phyloP scores from a whole-genome alignment of 1,139 yeast genomes.

The Suhomyces anneliseae region DNA sequence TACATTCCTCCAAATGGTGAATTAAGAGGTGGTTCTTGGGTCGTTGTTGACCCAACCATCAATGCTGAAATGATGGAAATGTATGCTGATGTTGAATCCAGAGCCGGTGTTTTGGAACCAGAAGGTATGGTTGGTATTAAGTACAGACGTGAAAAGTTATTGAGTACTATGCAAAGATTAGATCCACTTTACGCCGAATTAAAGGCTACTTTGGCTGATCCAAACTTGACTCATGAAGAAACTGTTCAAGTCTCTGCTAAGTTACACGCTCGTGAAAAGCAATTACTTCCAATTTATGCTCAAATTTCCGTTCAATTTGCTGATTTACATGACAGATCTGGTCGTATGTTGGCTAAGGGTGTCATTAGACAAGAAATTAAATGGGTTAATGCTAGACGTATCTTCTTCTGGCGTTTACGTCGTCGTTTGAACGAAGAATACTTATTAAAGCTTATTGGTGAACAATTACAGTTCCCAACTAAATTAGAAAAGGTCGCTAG shows the following conservation, averaged over 20 bases:
- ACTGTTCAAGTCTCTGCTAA: conserved; percentile 63
- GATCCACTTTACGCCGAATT: conserved; percentile 74
- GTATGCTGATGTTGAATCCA: conserved; percentile 96
- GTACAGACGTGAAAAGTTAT: conserved; percentile 88
- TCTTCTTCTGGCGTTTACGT: conserved; percentile 98
- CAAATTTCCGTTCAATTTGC: conserved; percentile 96
- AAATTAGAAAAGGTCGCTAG: conserved; percentile 84
- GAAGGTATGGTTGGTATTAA: conserved; percentile 99
- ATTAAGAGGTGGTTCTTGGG: conserved; percentile 99
- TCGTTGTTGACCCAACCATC: conserved; percentile 97
- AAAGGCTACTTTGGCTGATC: conserved; percentile 55
- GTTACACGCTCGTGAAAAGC: conserved; percentile 75
- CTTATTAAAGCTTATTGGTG: conserved; percentile 71
- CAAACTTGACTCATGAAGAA: conserved; percentile 60
- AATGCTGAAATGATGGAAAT: conserved; percentile 97
- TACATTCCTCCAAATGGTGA: conserved; percentile 98
- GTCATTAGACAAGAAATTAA: conserved; percentile 80
- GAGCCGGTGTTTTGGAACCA: conserved; percentile 98
- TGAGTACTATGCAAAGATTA: conserved; percentile 86
- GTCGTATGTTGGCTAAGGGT: conserved; percentile 96
- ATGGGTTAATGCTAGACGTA: conserved; percentile 88
- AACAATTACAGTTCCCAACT: conserved; percentile 58
- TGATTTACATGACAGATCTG: conserved; percentile 95
- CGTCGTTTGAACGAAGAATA: conserved; percentile 94
- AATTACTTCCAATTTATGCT: conserved; percentile 80